Conservation (phyloP, 768 basidiomycete species). For the Pisolithus sp. region DNA sequence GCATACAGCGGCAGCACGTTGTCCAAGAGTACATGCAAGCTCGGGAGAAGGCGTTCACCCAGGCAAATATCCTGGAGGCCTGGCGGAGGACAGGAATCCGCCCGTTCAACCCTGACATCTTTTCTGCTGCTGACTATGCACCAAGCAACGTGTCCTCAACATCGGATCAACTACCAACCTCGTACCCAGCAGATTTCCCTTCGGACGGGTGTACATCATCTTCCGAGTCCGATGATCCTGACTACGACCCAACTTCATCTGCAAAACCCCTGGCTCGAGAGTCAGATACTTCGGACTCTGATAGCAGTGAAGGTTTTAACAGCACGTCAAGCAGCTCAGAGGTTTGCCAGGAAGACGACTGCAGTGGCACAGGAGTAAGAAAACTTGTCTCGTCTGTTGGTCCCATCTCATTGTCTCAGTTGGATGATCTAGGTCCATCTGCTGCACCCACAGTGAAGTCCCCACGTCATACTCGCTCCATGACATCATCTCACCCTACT, state of each 20-base stretch:
- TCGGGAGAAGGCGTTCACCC: slow-evolving; percentile 7
- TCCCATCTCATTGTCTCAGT: not conserved
- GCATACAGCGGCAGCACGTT: not conserved
- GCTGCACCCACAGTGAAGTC: not conserved
- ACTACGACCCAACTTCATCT: not conserved
- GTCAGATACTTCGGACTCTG: not conserved
- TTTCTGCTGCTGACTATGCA: slow-evolving; percentile 20
- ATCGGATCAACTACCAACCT: slow-evolving; percentile 4
- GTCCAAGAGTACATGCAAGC: slow-evolving; percentile 26
- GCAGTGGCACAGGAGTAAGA: not conserved
- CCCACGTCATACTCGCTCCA: not conserved
- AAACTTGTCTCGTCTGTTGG: not conserved
- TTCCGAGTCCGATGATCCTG: not conserved
- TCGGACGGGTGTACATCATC: not conserved
- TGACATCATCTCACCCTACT: not conserved
- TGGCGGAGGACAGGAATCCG: slow-evolving; percentile 20
- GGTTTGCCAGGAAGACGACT: not conserved
- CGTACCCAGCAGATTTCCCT: not conserved
- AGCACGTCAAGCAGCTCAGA: not conserved
- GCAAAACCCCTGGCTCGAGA: not conserved
- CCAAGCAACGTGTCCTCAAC: slow-evolving; percentile 17
- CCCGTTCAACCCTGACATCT: slow-evolving; percentile 23
- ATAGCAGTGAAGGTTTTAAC: not conserved
- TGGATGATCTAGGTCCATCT: not conserved
- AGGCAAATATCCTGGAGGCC: slow-evolving; percentile 12